Percentiles rank a stretch among this genome's conserved stretches.
phyloP scores from a whole-genome alignment of 2,329 filamentous ascomycete genomes.

The Colletotrichum tamarilloi region DNA sequence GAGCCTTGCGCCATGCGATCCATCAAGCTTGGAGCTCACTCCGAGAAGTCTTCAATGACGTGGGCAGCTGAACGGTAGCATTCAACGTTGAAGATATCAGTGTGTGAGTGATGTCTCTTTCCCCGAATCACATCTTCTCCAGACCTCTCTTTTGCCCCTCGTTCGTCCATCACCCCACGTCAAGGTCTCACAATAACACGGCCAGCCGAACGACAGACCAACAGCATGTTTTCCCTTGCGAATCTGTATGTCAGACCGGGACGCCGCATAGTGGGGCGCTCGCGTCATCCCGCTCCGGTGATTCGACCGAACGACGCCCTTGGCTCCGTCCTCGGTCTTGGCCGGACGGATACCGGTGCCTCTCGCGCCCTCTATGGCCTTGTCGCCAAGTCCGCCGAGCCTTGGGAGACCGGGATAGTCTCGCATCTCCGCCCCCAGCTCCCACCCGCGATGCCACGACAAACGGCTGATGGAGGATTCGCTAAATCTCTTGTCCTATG shows the following conservation, averaged over 20 bases:
- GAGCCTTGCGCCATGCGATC: too few relatives aligned
- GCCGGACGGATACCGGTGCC: slow-evolving; percentile 25
- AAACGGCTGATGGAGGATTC: slow-evolving; percentile 8
- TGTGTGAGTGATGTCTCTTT: neutral
- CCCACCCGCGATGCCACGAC: neutral
- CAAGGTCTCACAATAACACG: slow-evolving; percentile 9
- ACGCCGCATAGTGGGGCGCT: neutral
- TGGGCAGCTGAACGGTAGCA: too few relatives aligned
- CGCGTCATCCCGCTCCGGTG: slow-evolving; percentile 20
- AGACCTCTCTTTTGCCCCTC: neutral
- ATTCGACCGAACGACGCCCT: slow-evolving; percentile 2
- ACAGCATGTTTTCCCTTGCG: neutral
- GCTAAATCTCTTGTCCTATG: slow-evolving; percentile 34
- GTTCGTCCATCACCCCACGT: neutral
- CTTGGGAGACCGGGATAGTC: slow-evolving; percentile 17
- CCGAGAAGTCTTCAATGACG: too few relatives aligned
- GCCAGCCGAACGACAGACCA: neutral
- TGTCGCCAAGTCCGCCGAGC: slow-evolving; percentile 32
- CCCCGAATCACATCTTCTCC: neutral
- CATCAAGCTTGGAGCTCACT: too few relatives aligned
- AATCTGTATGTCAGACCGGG: slow-evolving; percentile 2
- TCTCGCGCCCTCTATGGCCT: neutral
- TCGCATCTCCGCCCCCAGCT: neutral
- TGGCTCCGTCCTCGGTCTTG: slow-evolving; percentile 17
- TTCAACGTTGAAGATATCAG: too few relatives aligned